Evolutionary conservation across 2,329 filamentous ascomycete species (phyloP).

Genomic region (Hortaea werneckii): DNA sequence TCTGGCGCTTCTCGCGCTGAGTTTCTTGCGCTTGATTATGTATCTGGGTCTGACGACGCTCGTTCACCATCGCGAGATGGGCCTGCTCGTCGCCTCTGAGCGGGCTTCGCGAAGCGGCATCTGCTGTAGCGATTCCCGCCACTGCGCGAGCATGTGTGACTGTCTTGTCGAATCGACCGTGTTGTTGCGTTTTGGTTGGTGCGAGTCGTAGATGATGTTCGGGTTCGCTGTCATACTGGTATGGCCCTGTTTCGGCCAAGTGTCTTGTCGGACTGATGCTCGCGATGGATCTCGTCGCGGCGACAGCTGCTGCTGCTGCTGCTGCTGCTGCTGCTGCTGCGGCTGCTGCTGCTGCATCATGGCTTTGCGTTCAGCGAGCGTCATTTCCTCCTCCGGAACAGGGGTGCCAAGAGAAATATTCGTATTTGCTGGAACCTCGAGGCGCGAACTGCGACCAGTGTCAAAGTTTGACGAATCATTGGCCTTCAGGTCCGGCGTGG

Average conservation of each 20-base stretch:
- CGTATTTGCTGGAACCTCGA: conserved; percentile 1
- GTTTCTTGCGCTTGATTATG: conserved; percentile 48
- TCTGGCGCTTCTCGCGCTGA: conserved; percentile 50
- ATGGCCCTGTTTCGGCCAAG: neutral
- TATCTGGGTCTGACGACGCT: conserved; percentile 53
- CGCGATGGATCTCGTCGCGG: neutral
- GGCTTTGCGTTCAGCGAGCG: conserved; percentile 53
- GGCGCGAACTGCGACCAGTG: conserved; percentile 4
- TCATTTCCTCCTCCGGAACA: conserved; percentile 53
- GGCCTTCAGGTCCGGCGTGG: conserved; percentile 19
- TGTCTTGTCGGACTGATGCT: neutral
- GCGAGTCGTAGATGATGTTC: conserved; percentile 33
- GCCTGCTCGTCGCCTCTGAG: conserved; percentile 24
- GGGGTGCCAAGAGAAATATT: conserved; percentile 3
- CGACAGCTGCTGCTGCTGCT: conserved; percentile 7
- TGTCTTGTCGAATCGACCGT: conserved; percentile 36
- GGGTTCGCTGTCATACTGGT: neutral
- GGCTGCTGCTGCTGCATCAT: conserved; percentile 21
- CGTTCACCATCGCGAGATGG: conserved; percentile 43
- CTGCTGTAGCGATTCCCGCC: conserved; percentile 36
- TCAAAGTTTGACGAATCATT: conserved; percentile 9
- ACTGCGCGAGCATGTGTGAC: conserved; percentile 54
- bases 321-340: conserved; percentile 5
- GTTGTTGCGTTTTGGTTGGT: conserved; percentile 43
- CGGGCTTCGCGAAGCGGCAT: conserved; percentile 12